phyloP scores from a whole-genome alignment of 1,139 yeast genomes.

The Sugiyamaella grinbergsii region DNA sequence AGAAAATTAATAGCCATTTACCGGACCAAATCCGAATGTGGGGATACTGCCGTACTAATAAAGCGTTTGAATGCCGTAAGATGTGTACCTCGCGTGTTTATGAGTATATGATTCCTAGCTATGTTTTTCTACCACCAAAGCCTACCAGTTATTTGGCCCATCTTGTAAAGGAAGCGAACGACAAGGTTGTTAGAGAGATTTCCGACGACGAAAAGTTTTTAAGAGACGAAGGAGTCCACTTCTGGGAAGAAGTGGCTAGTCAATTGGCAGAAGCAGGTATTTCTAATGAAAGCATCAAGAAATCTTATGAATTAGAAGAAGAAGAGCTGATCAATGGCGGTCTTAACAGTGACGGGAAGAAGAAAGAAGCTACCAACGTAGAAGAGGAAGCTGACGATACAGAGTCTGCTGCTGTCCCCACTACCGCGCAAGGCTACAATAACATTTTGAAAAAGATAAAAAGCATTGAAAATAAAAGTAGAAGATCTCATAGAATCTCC shows the following conservation, averaged over 20 bases:
- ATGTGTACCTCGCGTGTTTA: slow-evolving; percentile 93
- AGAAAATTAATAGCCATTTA: slow-evolving; percentile 68
- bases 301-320: slow-evolving; percentile 42
- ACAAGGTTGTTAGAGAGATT: slow-evolving; percentile 59
- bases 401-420: slow-evolving; percentile 35
- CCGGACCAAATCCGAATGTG: slow-evolving; percentile 90
- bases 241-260: slow-evolving; percentile 63
- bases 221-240: slow-evolving; percentile 67
- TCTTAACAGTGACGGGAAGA: slow-evolving; percentile 12
- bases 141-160: slow-evolving; percentile 67
- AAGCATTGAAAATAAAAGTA: slow-evolving; percentile 62
- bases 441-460: slow-evolving; percentile 58
- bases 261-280: slow-evolving; percentile 39
- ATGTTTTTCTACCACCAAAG: slow-evolving; percentile 86
- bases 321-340: slow-evolving; percentile 23
- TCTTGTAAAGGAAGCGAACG: slow-evolving; percentile 57
- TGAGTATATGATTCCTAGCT: slow-evolving; percentile 90
- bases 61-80: slow-evolving; percentile 91
- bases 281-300: slow-evolving; percentile 42
- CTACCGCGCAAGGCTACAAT: slow-evolving; percentile 7
- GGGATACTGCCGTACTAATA: slow-evolving; percentile 90
- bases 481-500: slow-evolving; percentile 71
- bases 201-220: slow-evolving; percentile 43
- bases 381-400: slow-evolving; percentile 21
- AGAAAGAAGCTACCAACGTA: neutral